phyloP scores from a whole-genome alignment of 169 alveolate genomes.

The Eimeria praecox region DNA sequence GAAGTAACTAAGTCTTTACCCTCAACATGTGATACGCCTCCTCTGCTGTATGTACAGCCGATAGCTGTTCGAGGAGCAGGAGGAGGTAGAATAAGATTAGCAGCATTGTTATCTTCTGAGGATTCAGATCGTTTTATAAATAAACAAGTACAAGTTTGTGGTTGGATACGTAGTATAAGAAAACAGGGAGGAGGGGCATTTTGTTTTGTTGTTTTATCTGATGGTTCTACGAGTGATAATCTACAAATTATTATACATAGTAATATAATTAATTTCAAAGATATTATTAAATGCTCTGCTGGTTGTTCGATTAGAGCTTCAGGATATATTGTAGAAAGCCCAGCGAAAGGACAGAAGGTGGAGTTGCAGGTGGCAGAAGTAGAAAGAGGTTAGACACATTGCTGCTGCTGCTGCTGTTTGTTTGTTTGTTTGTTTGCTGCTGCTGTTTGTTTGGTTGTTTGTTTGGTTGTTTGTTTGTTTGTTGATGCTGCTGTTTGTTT shows the following conservation, averaged over 20 bases:
- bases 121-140: too few relatives aligned
- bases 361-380: conserved; percentile 89
- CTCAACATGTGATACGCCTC: too few relatives aligned
- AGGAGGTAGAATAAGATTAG: too few relatives aligned
- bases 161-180: conserved; percentile 98
- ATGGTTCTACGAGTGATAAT: conserved; percentile 96
- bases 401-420: background rate
- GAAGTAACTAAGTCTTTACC: too few relatives aligned
- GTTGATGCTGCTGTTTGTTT: background rate
- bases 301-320: conserved; percentile 86
- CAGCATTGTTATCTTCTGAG: too few relatives aligned
- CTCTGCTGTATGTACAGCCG: too few relatives aligned
- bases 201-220: conserved; percentile 96
- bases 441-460: background rate
- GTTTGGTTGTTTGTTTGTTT: background rate
- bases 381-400: conserved; percentile 77
- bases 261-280: background rate
- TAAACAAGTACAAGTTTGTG: conserved; percentile 89
- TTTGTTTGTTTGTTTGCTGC: too few relatives aligned
- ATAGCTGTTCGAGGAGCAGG: too few relatives aligned
- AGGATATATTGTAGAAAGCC: conserved; percentile 96
- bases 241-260: conserved; percentile 96
- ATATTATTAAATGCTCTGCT: conserved; percentile 49
- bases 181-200: conserved; percentile 95
- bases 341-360: conserved; percentile 94